Evolutionary conservation across 139 green algal species (phyloP), one percentile per base, ranked within the genome.

Genomic region (Edaphochlamys debaryana): DNA sequence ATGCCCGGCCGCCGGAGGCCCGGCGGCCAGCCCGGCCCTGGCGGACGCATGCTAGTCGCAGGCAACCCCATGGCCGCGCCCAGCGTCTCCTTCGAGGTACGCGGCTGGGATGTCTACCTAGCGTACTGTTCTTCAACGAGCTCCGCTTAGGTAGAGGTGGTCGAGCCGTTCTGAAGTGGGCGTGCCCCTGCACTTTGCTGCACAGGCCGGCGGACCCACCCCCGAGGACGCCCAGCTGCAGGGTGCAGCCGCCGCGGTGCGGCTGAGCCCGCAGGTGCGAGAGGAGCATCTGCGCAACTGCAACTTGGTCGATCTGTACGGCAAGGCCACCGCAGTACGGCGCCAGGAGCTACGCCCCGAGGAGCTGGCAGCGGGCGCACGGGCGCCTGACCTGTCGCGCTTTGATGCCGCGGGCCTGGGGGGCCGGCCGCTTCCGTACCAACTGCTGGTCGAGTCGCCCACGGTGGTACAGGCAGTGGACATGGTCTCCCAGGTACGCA

Each of bases 291-390:
- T 87, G 45, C 72, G 27, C 38, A 41, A n/a, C 34, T 74, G 67
- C 67, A 84, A 67, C 83, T 50, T 84, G 22, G 41, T 52, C n/a
- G 83, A 87, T 3, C 9, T 87, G 56, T 87, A 87, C 76, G 62
- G 71, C 52, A 79, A 87, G 40, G 67, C 74, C 22, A 66, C 40
- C 41, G 72, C 58, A n/a, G 71, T 6, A 34, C 74, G 66, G 56
- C 71, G 70, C 66, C 83, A 84, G 68, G 41, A 63, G 63, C 40
- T 79, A 23, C 72, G 36, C 17, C 29, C 72, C 34, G 72, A 36
- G 0, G 54, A 67, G 20, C 72, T 79, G 36, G 52, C 72, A 25
- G 52, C 72, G 34, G 72, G 34, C 2, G 45, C 32, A 6, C 27
- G 1, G 22, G 37, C 48, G 9, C 52, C 52, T 8, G 54, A 48